phyloP scores from a whole-genome alignment of 139 green algal species.

The Tetraselmis chui region DNA sequence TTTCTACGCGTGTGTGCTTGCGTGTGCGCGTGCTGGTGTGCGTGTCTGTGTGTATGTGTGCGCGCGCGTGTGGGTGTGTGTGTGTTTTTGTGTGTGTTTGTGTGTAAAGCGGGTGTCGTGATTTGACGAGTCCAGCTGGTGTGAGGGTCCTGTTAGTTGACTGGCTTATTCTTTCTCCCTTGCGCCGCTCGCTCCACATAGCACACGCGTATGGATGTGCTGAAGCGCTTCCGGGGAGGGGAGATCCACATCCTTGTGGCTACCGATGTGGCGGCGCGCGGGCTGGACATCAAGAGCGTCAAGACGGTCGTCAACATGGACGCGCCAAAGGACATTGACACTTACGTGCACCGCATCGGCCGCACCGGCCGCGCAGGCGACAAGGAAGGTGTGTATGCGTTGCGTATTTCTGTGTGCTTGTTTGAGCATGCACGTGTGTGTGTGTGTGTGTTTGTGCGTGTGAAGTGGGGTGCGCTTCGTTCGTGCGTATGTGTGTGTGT shows the following conservation, averaged over 20 bases:
- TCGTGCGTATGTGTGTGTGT: too few species aligned
- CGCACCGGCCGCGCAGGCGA: constrained; percentile 90
- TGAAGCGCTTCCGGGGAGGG: constrained; percentile 51
- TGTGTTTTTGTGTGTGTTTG: constrained; percentile 1
- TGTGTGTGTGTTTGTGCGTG: too few species aligned
- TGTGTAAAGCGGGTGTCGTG: constrained; percentile 1
- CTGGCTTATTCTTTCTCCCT: too few species aligned
- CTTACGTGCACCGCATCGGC: constrained; percentile 87
- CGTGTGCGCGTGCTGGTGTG: too few species aligned
- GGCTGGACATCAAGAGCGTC: constrained; percentile 75
- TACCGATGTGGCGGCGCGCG: constrained; percentile 72
- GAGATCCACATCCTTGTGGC: constrained; percentile 58
- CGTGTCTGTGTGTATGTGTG: too few species aligned
- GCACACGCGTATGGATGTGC: constrained; percentile 45
- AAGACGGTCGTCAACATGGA: constrained; percentile 88
- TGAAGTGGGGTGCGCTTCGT: too few species aligned
- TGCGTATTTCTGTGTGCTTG: too few species aligned
- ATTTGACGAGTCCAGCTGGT: too few species aligned
- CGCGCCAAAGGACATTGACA: constrained; percentile 70
- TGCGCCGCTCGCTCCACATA: neutral
- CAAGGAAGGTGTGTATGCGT: constrained; percentile 82
- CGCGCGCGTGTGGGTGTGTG: neutral
- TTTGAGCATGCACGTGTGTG: too few species aligned
- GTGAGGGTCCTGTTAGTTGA: too few species aligned
- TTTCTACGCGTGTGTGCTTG: too few species aligned